Evolutionary conservation across 306 rosid genomes (phyloP).

Genomic region (Pterocarpus santalinus): DNA sequence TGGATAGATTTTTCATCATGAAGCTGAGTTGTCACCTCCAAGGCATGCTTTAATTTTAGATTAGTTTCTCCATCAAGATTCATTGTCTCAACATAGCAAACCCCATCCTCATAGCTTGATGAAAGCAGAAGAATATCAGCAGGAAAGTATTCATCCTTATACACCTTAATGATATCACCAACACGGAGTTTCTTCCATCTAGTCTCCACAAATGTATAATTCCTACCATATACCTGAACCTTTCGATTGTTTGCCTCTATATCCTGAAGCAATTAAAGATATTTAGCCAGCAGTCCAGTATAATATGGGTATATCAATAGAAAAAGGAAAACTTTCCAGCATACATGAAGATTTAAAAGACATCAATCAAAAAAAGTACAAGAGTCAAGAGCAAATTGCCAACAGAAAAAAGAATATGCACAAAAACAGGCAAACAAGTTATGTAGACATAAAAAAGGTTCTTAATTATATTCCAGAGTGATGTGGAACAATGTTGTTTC

Average conservation of each 20-base stretch:
- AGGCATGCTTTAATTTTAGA: constrained; percentile 80
- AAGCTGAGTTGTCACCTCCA: constrained; percentile 71
- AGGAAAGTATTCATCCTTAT: constrained; percentile 85
- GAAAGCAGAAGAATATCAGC: constrained; percentile 88
- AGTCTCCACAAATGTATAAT: constrained; percentile 62
- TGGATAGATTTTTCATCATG: constrained; percentile 60
- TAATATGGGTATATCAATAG: not conserved
- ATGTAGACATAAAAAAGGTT: constrained; percentile 3
- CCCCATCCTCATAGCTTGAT: constrained; percentile 79
- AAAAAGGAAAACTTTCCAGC: not conserved
- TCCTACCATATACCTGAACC: constrained; percentile 63
- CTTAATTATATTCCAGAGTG: constrained; percentile 21
- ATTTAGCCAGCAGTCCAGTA: constrained; percentile 26
- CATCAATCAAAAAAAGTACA: constrained; percentile 14
- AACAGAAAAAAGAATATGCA: not conserved
- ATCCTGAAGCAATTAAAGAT: constrained; percentile 65
- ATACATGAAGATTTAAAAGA: constrained; percentile 10
- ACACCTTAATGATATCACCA: constrained; percentile 84
- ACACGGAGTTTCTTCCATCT: constrained; percentile 89
- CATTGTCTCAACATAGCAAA: constrained; percentile 93
- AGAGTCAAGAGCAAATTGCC: constrained; percentile 17
- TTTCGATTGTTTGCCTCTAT: constrained; percentile 79
- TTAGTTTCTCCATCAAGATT: constrained; percentile 97
- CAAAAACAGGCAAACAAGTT: constrained; percentile 5
- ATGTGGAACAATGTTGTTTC: constrained; percentile 12